Percentiles rank a stretch among this genome's conserved stretches.
Conservation (phyloP, 1,139 yeast genomes). For the Debaryomycetaceae sp. region DNA sequence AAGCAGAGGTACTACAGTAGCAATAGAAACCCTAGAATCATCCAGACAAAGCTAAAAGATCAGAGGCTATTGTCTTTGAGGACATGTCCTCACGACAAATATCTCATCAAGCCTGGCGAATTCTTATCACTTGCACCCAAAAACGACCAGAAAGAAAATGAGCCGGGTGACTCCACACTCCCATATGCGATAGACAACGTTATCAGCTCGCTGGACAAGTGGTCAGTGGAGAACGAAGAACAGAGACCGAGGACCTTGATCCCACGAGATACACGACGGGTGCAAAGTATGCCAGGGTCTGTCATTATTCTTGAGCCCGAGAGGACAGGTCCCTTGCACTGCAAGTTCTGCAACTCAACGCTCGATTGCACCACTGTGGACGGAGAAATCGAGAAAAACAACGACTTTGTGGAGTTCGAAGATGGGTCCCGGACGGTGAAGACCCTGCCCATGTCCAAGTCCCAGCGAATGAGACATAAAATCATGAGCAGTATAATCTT, state of each 20-base stretch:
- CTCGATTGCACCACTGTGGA: not conserved
- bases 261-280: constrained; percentile 1
- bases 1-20: constrained; percentile 42
- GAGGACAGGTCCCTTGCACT: not conserved
- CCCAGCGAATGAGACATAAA: not conserved
- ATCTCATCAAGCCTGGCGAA: constrained; percentile 18
- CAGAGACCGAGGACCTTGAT: not conserved
- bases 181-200: not conserved
- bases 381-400: not conserved
- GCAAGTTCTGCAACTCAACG: not conserved
- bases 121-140: constrained; percentile 12
- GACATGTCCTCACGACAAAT: constrained; percentile 25
- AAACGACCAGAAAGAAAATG: not conserved
- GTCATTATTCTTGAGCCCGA: not conserved
- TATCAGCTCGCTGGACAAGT: not conserved
- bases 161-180: not conserved
- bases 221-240: not conserved
- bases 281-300: constrained; percentile 2
- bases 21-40: constrained; percentile 33
- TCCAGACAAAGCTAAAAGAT: constrained; percentile 35
- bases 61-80: constrained; percentile 40
- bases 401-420: not conserved
- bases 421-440: not conserved
- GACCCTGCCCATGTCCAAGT: not conserved
- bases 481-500: not conserved